Base-by-base conservation (phyloP, 305 asterid species). In the Fraxinus velutina region DNA sequence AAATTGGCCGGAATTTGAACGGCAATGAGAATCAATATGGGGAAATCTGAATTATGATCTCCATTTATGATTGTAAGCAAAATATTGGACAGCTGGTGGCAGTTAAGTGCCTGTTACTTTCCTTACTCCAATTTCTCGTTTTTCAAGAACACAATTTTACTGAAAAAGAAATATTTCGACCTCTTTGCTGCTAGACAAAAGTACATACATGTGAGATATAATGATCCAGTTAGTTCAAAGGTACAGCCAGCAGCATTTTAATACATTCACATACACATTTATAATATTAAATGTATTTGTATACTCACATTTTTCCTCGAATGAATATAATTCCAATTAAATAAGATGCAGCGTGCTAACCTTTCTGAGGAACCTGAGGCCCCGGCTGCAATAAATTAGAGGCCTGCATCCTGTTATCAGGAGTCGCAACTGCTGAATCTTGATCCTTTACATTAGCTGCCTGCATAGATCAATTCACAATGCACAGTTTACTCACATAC, bases 331-430 rank as follows among this genome's bases (percentile, higher is more conserved):
- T 64, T 64, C 15, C 27, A 22, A 64, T 24, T 64, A 24, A 60
- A 64, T 74, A 74, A 47, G 19, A 47, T 36, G 52, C 24, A 12
- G 6, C 44, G 44, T 17, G 13, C 81, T 33, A 82, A 82, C 85
- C 85, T 82, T 70, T 82, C 30, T 68, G 81, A 68, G 81, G 85
- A 19, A 82, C 47, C 66, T 70, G 81, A 76, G 81, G 77, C 44
- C 44, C 85, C 62, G 32, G 47, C 32, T 78, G 60, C 60, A 71
- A 15, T 60, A 76, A 60, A 79, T 62, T 62, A 71, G 86, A 71
- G 15, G 64, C 55, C 79, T 60, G 79, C 39, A 80, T 57, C 64
- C 70, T 52, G 13, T 71, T 83, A 17, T 75, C 76, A 24, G 83
- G 80, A 39, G 76, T 39, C 55, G 30, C 52, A 73, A 78, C 12